Conservation (phyloP, 192 early-diverging fungal species). For the Coemansia sp. region DNA sequence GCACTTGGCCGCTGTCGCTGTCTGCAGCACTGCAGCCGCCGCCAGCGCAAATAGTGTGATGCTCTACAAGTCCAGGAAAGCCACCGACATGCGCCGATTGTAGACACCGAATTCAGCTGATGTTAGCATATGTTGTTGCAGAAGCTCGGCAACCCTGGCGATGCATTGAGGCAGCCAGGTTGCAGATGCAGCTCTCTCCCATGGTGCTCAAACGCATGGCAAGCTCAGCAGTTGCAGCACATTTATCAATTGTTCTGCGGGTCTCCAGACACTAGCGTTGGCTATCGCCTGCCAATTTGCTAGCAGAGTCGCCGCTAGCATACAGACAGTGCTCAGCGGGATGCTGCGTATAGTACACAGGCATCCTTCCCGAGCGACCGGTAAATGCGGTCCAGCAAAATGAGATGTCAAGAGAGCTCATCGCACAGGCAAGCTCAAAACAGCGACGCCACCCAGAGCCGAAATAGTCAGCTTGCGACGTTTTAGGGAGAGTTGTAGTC, state of each 20-base stretch:
- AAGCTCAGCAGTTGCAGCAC: not conserved
- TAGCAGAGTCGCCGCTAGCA: not conserved
- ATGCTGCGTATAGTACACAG: not conserved
- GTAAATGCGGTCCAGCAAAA: not conserved
- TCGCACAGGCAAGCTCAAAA: not conserved
- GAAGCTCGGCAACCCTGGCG: not conserved
- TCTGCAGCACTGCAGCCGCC: slow-evolving; percentile 45
- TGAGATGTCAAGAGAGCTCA: not conserved
- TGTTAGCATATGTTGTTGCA: slow-evolving; percentile 13
- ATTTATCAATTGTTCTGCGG: not conserved
- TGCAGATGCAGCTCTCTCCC: not conserved
- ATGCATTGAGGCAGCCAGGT: not conserved
- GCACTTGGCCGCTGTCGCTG: slow-evolving; percentile 37
- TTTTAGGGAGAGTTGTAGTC: not conserved
- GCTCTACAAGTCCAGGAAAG: slow-evolving; percentile 24
- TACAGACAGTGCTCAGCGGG: not conserved
- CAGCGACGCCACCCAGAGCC: not conserved
- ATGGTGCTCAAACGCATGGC: not conserved
- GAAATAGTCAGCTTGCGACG: not conserved
- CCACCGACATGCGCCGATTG: slow-evolving; percentile 8
- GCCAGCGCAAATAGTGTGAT: slow-evolving; percentile 37
- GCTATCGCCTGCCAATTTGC: not conserved
- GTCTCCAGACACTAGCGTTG: not conserved
- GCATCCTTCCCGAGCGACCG: not conserved
- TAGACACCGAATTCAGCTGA: slow-evolving; percentile 4